A percentile compares a stretch with the other conserved stretches of the same genome.
Conservation (phyloP, 169 alveolate genomes). For the Pseudocohnilembus persalinus region DNA sequence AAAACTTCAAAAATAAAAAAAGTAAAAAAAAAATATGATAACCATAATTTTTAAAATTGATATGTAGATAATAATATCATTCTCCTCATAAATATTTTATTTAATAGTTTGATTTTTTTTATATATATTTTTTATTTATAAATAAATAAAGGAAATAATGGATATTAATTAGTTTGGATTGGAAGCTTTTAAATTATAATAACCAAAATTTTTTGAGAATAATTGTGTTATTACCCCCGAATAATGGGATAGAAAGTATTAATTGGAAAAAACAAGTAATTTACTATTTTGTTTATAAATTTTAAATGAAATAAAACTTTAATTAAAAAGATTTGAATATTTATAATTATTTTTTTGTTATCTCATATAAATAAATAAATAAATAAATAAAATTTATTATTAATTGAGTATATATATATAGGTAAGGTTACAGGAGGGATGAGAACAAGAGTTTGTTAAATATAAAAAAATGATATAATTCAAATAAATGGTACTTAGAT, state of each 20-base stretch:
- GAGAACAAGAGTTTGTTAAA: background rate
- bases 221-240: too few species aligned
- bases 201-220: too few species aligned
- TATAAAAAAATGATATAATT: background rate
- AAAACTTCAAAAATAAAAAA: background rate
- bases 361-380: background rate
- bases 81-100: background rate
- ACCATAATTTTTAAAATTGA: too few species aligned
- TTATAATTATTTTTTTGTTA: background rate
- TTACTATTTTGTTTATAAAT: too few species aligned
- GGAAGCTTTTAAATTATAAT: too few species aligned
- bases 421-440: background rate
- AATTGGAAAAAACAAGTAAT: background rate
- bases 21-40: background rate
- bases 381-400: too few species aligned
- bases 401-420: too few species aligned
- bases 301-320: too few species aligned
- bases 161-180: too few species aligned
- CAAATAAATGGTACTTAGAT: background rate
- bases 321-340: too few species aligned
- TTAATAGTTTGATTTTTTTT: background rate
- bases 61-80: too few species aligned
- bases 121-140: too few species aligned
- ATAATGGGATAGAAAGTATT: background rate
- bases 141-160: background rate